Evolutionary conservation across 2,329 filamentous ascomycete genomes (phyloP).

Genomic region (Neonectria faginata): DNA sequence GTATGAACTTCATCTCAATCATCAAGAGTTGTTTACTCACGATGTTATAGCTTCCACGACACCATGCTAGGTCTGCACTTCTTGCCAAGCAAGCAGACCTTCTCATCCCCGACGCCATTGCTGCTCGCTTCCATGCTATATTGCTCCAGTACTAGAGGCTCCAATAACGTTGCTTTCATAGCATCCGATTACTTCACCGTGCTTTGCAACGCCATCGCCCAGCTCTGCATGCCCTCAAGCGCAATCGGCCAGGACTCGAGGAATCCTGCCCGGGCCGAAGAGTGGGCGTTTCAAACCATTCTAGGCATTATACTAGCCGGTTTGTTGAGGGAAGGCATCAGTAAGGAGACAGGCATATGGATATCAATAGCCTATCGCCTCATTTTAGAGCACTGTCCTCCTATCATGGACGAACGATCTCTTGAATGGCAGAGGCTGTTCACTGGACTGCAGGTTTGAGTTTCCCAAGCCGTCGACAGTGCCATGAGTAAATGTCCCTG

Average conservation of each 20-base stretch:
- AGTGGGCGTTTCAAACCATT: conserved; percentile 57
- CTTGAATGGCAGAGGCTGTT: conserved; percentile 56
- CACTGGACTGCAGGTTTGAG: conserved; percentile 39
- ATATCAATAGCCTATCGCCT: conserved; percentile 57
- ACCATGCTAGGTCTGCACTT: conserved; percentile 59
- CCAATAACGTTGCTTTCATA: conserved; percentile 49
- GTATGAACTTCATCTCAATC: background rate
- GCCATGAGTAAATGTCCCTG: background rate
- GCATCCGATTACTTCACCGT: conserved; percentile 54
- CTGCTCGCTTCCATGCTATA: conserved; percentile 59
- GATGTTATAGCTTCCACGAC: conserved; percentile 53
- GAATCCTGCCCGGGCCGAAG: conserved; percentile 44
- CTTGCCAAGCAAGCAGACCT: conserved; percentile 55
- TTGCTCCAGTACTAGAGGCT: conserved; percentile 52
- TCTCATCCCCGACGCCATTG: conserved; percentile 56
- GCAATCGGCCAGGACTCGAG: conserved; percentile 42
- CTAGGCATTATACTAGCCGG: conserved; percentile 56
- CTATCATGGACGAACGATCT: conserved; percentile 51
- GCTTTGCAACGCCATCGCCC: conserved; percentile 54
- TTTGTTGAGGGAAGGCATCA: conserved; percentile 54
- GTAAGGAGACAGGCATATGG: conserved; percentile 56
- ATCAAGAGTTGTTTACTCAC: background rate
- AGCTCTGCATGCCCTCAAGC: conserved; percentile 53
- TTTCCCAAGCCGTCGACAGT: background rate
- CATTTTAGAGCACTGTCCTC: conserved; percentile 55